Evolutionary conservation across 495 filamentous ascomycete genomes (phyloP).

Genomic region (Xylaria cubensis): DNA sequence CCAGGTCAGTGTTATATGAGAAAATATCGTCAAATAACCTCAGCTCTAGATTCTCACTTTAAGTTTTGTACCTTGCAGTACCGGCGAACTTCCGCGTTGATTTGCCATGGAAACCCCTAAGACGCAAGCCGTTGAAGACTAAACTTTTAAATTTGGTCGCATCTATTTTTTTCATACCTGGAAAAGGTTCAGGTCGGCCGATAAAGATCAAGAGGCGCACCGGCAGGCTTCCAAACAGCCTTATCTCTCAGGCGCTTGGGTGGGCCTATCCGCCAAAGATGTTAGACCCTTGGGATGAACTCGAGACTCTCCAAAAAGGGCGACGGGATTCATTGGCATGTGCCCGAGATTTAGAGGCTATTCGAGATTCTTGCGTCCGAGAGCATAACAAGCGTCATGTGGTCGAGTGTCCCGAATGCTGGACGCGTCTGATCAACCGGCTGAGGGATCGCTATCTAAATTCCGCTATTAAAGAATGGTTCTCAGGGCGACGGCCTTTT

Average conservation of each 20-base stretch:
- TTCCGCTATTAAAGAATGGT: slow-evolving; percentile 50
- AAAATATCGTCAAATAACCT: neutral
- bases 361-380: slow-evolving; percentile 36
- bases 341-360: slow-evolving; percentile 35
- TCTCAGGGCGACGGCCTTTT: slow-evolving; percentile 46
- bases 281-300: slow-evolving; percentile 45
- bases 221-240: neutral
- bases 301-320: slow-evolving; percentile 37
- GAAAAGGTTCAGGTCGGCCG: neutral
- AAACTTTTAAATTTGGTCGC: neutral
- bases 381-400: slow-evolving; percentile 43
- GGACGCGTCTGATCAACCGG: slow-evolving; percentile 45
- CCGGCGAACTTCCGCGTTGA: neutral
- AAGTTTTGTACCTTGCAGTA: neutral
- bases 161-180: neutral
- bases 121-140: neutral
- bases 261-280: slow-evolving; percentile 27
- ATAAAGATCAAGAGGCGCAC: neutral
- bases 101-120: neutral
- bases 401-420: slow-evolving; percentile 49
- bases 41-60: neutral
- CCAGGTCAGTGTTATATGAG: neutral
- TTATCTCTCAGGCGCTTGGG: slow-evolving; percentile 15
- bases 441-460: slow-evolving; percentile 46
- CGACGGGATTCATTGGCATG: slow-evolving; percentile 37